phyloP scores from a whole-genome alignment of 768 basidiomycete species.

The Hygrophorus russula region DNA sequence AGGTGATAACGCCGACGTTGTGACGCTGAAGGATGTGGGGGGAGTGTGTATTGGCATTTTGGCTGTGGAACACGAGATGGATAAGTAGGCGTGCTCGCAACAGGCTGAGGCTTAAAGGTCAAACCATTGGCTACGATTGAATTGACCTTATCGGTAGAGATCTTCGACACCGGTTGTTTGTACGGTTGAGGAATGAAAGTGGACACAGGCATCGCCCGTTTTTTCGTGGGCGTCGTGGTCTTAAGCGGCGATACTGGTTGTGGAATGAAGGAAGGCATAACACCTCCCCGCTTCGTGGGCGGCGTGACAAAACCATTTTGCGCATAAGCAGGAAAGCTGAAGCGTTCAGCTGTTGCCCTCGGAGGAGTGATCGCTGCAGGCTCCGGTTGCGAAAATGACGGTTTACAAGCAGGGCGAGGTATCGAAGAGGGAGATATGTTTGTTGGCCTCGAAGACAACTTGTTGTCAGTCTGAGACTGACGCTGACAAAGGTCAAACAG shows the following conservation, averaged over 20 bases:
- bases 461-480: slow-evolving; percentile 7
- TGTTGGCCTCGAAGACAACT: slow-evolving; percentile 6
- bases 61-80: slow-evolving; percentile 28
- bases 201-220: slow-evolving; percentile 21
- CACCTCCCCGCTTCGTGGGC: slow-evolving; percentile 39
- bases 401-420: slow-evolving; percentile 29
- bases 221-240: slow-evolving; percentile 17
- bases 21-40: slow-evolving; percentile 28
- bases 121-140: slow-evolving; percentile 42
- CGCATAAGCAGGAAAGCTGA: slow-evolving; percentile 16
- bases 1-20: slow-evolving; percentile 18
- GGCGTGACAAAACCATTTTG: slow-evolving; percentile 34
- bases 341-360: slow-evolving; percentile 12
- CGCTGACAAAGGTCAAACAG: slow-evolving; percentile 27
- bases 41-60: slow-evolving; percentile 23
- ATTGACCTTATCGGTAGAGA: slow-evolving; percentile 15
- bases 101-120: slow-evolving; percentile 41
- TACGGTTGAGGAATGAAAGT: slow-evolving; percentile 35
- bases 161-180: slow-evolving; percentile 28
- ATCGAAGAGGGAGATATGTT: slow-evolving; percentile 37
- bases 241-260: slow-evolving; percentile 36
- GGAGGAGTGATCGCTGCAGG: slow-evolving; percentile 23
- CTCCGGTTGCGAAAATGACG: slow-evolving; percentile 19
- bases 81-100: slow-evolving; percentile 46
- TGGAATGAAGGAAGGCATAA: slow-evolving; percentile 47